Percentiles rank a stretch among this genome's conserved stretches.
phyloP scores from a whole-genome alignment of 2,329 filamentous ascomycete genomes.

The Penicillium sp. region DNA sequence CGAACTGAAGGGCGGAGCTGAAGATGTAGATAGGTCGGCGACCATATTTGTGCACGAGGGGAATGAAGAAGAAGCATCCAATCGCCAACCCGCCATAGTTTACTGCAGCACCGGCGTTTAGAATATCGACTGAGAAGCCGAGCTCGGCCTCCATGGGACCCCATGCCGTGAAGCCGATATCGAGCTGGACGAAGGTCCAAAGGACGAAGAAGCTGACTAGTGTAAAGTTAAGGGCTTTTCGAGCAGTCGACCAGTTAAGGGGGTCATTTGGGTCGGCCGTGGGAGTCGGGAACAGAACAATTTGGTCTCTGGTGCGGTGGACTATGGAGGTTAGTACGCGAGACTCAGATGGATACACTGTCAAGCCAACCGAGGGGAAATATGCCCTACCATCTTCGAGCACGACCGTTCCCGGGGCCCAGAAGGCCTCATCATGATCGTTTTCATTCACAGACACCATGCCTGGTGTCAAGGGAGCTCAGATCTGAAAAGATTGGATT shows the following conservation, averaged over 20 bases:
- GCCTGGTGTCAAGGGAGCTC: neutral
- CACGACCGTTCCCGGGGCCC: slow-evolving; percentile 25
- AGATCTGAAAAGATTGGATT: neutral
- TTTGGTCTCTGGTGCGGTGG: slow-evolving; percentile 15
- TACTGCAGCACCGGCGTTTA: slow-evolving; percentile 53
- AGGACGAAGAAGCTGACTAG: slow-evolving; percentile 32
- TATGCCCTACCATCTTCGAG: slow-evolving; percentile 25
- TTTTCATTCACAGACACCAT: slow-evolving; percentile 15
- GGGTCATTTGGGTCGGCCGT: slow-evolving; percentile 32
- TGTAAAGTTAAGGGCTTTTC: slow-evolving; percentile 31
- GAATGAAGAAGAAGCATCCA: slow-evolving; percentile 51
- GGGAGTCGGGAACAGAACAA: slow-evolving; percentile 27
- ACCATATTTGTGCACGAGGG: slow-evolving; percentile 53
- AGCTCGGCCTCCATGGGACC: slow-evolving; percentile 48
- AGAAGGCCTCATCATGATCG: slow-evolving; percentile 18
- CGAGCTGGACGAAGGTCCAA: slow-evolving; percentile 36
- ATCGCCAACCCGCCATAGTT: slow-evolving; percentile 49
- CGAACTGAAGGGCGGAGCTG: slow-evolving; percentile 46
- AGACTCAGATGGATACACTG: neutral
- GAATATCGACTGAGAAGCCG: slow-evolving; percentile 41
- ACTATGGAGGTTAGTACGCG: slow-evolving; percentile 2
- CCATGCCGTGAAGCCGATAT: slow-evolving; percentile 50
- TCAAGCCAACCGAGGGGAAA: neutral
- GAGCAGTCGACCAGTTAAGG: slow-evolving; percentile 29
- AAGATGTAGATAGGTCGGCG: slow-evolving; percentile 52